Conservation (phyloP, 2,329 filamentous ascomycete species). For the Calonectria crousiana region DNA sequence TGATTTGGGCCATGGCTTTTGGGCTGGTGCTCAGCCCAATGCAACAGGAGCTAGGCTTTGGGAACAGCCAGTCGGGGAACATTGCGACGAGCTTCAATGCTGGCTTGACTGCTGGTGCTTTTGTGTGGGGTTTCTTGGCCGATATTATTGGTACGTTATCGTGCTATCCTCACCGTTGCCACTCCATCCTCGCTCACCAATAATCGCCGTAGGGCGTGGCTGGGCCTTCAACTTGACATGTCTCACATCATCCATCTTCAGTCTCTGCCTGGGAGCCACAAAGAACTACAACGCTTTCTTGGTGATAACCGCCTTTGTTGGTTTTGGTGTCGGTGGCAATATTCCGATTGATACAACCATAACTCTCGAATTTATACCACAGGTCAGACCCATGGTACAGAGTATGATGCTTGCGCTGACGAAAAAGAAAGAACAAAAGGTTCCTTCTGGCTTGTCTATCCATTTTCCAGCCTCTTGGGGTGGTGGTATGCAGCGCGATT, state of each 20-base stretch:
- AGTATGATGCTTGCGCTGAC: background rate
- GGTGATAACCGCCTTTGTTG: background rate
- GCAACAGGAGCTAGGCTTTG: background rate
- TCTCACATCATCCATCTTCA: background rate
- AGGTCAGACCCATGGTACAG: background rate
- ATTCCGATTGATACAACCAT: background rate
- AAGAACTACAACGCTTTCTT: background rate
- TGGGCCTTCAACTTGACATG: background rate
- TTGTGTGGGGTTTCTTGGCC: background rate
- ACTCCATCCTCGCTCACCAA: background rate
- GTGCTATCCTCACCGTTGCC: background rate
- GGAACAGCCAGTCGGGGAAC: background rate
- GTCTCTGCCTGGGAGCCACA: background rate
- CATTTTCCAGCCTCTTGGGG: background rate
- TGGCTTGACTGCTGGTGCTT: background rate
- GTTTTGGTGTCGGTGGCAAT: background rate
- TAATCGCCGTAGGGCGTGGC: background rate
- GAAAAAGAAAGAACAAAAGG: background rate
- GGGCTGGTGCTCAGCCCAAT: background rate
- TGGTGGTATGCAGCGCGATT: background rate
- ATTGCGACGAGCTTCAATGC: background rate
- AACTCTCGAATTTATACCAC: background rate
- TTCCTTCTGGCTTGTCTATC: background rate
- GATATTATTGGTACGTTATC: background rate
- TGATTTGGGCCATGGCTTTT: background rate